Conservation (phyloP, 2,329 filamentous ascomycete genomes). For the Phyllosticta ampelicida region DNA sequence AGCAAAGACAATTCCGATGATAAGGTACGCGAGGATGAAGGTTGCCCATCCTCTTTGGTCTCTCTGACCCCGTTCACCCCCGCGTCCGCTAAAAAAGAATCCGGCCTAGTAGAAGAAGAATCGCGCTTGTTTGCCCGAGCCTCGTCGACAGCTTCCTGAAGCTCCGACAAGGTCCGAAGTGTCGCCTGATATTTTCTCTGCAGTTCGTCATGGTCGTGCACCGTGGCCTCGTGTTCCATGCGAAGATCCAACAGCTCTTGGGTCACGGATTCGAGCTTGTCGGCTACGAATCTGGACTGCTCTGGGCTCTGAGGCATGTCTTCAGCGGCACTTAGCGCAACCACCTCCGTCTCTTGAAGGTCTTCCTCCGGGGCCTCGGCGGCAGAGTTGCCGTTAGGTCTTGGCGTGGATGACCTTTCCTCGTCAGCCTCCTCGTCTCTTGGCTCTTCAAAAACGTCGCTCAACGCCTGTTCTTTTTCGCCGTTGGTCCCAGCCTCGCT, state of each 20-base stretch:
- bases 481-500: conserved; percentile 20
- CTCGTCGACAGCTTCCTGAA: conserved; percentile 80
- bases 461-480: conserved; percentile 24
- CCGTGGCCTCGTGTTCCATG: conserved; percentile 76
- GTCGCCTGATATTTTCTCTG: conserved; percentile 87
- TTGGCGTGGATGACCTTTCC: conserved; percentile 1
- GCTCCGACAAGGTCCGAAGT: conserved; percentile 65
- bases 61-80: conserved; percentile 57
- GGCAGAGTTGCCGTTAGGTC: not conserved
- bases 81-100: conserved; percentile 75
- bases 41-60: conserved; percentile 46
- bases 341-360: not conserved
- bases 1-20: conserved; percentile 89
- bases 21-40: conserved; percentile 77
- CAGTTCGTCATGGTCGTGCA: conserved; percentile 71
- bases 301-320: conserved; percentile 57
- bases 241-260: conserved; percentile 86
- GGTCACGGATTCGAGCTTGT: conserved; percentile 84
- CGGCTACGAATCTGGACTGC: conserved; percentile 75
- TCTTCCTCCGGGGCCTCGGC: not conserved
- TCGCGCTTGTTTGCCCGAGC: conserved; percentile 33
- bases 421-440: not conserved
- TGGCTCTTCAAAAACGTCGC: conserved; percentile 25
- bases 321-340: conserved; percentile 15
- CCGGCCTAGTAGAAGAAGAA: conserved; percentile 49